A percentile compares a stretch with the other conserved stretches of the same genome.
Conservation (phyloP, 345 rosid genomes). For the Salix viminalis region DNA sequence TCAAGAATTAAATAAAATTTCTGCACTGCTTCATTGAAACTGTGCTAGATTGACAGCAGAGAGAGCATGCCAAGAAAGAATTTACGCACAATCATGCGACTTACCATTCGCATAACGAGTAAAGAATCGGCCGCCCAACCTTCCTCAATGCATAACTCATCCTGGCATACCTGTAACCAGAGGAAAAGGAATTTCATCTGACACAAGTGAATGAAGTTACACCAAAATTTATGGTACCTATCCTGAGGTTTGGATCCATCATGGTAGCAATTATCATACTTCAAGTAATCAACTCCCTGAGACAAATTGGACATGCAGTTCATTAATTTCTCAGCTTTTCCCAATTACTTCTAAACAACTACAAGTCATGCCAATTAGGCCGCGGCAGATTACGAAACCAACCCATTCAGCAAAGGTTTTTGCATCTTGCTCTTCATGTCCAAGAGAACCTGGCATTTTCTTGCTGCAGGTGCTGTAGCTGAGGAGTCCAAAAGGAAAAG, state of each 20-base stretch:
- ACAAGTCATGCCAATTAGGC: neutral
- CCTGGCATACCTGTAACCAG: constrained; percentile 19
- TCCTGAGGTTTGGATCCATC: constrained; percentile 24
- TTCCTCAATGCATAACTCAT: constrained; percentile 24
- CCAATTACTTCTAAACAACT: neutral
- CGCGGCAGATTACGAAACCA: neutral
- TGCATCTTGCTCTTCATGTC: constrained; percentile 22
- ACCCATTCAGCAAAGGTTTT: constrained; percentile 24
- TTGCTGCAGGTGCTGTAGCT: constrained; percentile 20
- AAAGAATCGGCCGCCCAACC: constrained; percentile 24
- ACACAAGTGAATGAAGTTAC: neutral
- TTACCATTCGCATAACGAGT: constrained; percentile 31
- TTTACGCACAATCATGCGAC: neutral
- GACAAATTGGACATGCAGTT: neutral
- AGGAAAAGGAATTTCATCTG: neutral
- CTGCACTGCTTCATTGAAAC: neutral
- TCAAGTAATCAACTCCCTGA: constrained; percentile 28
- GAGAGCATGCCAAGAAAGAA: neutral
- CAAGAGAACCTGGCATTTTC: constrained; percentile 32
- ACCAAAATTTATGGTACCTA: constrained; percentile 3
- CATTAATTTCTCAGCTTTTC: neutral
- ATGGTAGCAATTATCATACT: constrained; percentile 28
- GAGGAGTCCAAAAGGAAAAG: neutral
- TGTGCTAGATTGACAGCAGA: neutral
- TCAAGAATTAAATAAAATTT: neutral